phyloP scores from a whole-genome alignment of 2,329 filamentous ascomycete species.

The Pseudocercospora musae region DNA sequence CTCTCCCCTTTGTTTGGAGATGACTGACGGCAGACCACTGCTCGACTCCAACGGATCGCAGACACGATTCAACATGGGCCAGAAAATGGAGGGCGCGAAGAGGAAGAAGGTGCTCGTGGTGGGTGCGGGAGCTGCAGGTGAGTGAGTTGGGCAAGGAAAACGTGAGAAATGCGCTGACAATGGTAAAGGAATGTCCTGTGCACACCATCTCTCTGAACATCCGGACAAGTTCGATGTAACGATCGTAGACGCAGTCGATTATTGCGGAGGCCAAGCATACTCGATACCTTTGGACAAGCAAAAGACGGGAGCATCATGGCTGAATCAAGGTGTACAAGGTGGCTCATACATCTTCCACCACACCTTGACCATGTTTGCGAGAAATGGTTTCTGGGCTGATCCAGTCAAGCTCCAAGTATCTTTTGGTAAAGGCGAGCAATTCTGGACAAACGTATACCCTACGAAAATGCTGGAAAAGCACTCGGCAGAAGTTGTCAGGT shows the following conservation, averaged over 20 bases:
- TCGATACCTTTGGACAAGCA: constrained; percentile 56
- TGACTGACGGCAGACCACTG: constrained; percentile 29
- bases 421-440: constrained; percentile 60
- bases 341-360: constrained; percentile 66
- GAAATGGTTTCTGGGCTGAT: constrained; percentile 55
- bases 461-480: constrained; percentile 54
- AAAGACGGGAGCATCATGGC: constrained; percentile 56
- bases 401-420: constrained; percentile 60
- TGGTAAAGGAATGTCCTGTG: constrained; percentile 58
- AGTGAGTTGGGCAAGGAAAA: constrained; percentile 32
- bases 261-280: constrained; percentile 61
- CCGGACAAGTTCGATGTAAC: constrained; percentile 64
- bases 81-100: constrained; percentile 36
- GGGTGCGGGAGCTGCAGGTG: constrained; percentile 62
- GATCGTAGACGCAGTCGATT: constrained; percentile 56
- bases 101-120: constrained; percentile 55
- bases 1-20: constrained; percentile 4
- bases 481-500: constrained; percentile 54
- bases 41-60: constrained; percentile 31
- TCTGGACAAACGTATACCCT: constrained; percentile 63
- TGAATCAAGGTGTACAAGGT: constrained; percentile 60
- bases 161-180: background rate
- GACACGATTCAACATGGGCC: constrained; percentile 37
- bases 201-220: constrained; percentile 63
- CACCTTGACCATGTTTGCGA: constrained; percentile 62